Evolutionary conservation across 805 yeast genomes (phyloP), one percentile per base, ranked within the genome.

Genomic region (Candida tammaniensis): DNA sequence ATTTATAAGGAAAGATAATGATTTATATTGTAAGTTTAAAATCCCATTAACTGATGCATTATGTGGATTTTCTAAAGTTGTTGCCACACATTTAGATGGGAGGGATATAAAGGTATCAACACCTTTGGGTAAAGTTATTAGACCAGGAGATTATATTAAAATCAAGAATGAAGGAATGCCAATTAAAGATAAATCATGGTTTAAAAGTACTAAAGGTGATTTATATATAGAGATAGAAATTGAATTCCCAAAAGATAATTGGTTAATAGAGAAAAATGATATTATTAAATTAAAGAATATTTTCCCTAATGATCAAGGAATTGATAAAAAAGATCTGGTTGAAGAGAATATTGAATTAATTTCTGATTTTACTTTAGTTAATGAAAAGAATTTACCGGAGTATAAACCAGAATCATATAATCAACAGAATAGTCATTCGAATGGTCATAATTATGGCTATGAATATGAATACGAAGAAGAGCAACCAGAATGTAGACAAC

Each of bases 91-190:
- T 43, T 68, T 89, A 36, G 98, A 93, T 57, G 89, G 82, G 12
- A 76, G 97, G 42, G 74, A 78, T 23, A 57, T 88, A 10, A 72
- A 72, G 33, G 54, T 89, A 10, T 64, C 76, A 0, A 73, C 82
- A 0, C 88, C 89, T 1, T 62, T 71, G 4, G 97, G 97, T 1
- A 82, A 82, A 56, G 95, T 91, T 5, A 51, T 88, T 5, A 72
- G 81, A 48, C 96, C 96, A 0, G 82, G 83, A 7, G 86, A 86
- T 43, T 71, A 63, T 36, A 55, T 89, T 21, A 69, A 78, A 39
- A 63, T 89, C 9, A 57, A 69, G 24, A 73, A 74, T 26, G 95
- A 87, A 55, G 97, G 97, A 4, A 86, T 91, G 94, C 96, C 96
- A 1, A 49, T 74, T 4, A 59, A 62, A 38, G 44, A 47, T n/a